phyloP scores from a whole-genome alignment of 495 filamentous ascomycete genomes.

The Thermochaetoides thermophila region DNA sequence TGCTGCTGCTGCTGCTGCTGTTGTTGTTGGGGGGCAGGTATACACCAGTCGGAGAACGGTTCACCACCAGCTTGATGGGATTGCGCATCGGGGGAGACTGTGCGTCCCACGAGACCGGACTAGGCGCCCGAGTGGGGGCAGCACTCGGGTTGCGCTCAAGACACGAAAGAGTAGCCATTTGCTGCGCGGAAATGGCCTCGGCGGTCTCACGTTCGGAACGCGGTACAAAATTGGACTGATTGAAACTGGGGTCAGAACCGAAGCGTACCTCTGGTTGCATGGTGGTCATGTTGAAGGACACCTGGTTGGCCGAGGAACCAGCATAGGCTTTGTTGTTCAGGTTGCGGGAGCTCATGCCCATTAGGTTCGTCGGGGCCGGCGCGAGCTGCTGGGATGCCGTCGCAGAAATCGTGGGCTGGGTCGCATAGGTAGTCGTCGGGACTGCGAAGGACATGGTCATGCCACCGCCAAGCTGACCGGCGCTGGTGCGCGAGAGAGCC shows the following conservation, averaged over 20 bases:
- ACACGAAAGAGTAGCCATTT: slow-evolving; percentile 40
- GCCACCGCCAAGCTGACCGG: not conserved
- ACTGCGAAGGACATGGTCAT: too few species aligned
- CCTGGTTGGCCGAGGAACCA: not conserved
- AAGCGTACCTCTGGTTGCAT: slow-evolving; percentile 33
- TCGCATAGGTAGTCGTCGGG: too few species aligned
- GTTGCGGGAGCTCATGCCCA: too few species aligned
- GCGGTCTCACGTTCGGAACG: slow-evolving; percentile 38
- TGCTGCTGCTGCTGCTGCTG: slow-evolving; percentile 6
- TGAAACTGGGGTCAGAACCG: slow-evolving; percentile 51
- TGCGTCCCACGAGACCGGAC: slow-evolving; percentile 33
- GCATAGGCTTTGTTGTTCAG: not conserved
- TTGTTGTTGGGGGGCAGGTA: too few species aligned
- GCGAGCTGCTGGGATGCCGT: too few species aligned
- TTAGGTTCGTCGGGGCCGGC: too few species aligned
- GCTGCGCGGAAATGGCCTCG: slow-evolving; percentile 36
- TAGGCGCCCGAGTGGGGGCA: slow-evolving; percentile 43
- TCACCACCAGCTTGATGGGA: too few species aligned
- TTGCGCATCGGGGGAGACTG: too few species aligned
- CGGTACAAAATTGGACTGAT: slow-evolving; percentile 39
- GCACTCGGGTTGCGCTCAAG: slow-evolving; percentile 37
- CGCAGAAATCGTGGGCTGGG: too few species aligned
- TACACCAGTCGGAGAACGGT: too few species aligned
- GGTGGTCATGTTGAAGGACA: slow-evolving; percentile 1
- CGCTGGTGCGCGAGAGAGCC: slow-evolving; percentile 6